Conservation (phyloP, 305 asterid genomes). For the Plantago coronopus region DNA sequence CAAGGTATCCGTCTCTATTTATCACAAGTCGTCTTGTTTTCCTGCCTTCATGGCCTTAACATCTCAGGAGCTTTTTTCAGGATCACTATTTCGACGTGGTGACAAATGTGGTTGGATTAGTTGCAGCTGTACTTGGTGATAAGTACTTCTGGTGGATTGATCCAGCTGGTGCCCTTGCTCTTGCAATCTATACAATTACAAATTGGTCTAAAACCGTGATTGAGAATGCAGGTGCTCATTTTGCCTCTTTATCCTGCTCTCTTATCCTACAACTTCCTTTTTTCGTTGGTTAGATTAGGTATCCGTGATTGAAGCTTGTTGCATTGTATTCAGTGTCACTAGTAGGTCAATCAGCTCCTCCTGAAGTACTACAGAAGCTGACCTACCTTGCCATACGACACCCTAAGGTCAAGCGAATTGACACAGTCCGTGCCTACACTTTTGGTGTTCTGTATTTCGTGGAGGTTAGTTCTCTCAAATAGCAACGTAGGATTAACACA, state of each 20-base stretch:
- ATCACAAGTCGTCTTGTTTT: slow-evolving; percentile 6
- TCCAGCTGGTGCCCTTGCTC: slow-evolving; percentile 67
- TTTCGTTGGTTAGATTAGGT: background rate
- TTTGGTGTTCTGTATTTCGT: slow-evolving; percentile 77
- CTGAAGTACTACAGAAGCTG: slow-evolving; percentile 61
- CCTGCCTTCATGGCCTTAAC: slow-evolving; percentile 17
- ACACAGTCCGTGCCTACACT: slow-evolving; percentile 87
- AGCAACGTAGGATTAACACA: no score
- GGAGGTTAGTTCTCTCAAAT: slow-evolving; percentile 48
- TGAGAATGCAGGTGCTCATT: slow-evolving; percentile 66
- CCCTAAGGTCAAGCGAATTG: slow-evolving; percentile 66
- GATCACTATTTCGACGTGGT: slow-evolving; percentile 84
- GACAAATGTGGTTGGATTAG: slow-evolving; percentile 63
- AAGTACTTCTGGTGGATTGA: slow-evolving; percentile 78
- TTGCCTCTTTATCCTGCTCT: slow-evolving; percentile 4
- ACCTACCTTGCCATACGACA: slow-evolving; percentile 73
- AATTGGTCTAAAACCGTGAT: slow-evolving; percentile 74
- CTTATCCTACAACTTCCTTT: background rate
- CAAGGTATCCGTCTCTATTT: slow-evolving; percentile 40
- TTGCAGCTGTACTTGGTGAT: slow-evolving; percentile 72
- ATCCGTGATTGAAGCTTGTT: background rate
- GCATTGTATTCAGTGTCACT: slow-evolving; percentile 46
- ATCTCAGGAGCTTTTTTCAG: slow-evolving; percentile 29
- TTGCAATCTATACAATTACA: slow-evolving; percentile 62
- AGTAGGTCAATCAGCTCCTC: slow-evolving; percentile 75